Base-by-base conservation (phyloP, 2,329 filamentous ascomycete species). In the Paracamarosporium sp. region DNA sequence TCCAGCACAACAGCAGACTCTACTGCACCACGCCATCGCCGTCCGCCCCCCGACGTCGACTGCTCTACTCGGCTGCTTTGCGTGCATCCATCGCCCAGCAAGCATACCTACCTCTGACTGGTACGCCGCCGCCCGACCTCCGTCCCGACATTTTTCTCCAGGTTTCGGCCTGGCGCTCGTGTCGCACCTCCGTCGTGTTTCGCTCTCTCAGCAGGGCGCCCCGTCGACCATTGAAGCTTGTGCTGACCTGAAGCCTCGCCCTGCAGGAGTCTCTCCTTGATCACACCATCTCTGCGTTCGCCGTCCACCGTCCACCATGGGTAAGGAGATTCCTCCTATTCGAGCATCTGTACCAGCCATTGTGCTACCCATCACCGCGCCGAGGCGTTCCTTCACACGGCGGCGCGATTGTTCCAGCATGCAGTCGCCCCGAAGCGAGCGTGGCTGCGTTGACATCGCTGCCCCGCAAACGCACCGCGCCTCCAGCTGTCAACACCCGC, bases 21-120 rank as follows among this genome's bases (percentile, higher is more conserved):
- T 63, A 59, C 60, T 57, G 44, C 59, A 65, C 66, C 65, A 65
- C 69, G 62, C 66, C 64, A 64, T 69, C 61, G 61, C 61, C 67
- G 62, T 64, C 63, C 61, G 56, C 59, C 33, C 36, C 44, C 54
- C 57, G 54, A 31, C 61, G 48, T 53, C 70, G 62, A 58, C 51
- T 64, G 35, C 68, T 64, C 64, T 59, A 62, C 60, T 63, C 64
- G 66, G 69, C 71, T 71, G 68, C 69, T 69, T 65, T 63, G 67
- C 71, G 70, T 70, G 67, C 64, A 66, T 68, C 65, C 61, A 66
- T 71, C 70, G 63, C 69, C 67, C 70, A 67, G 54, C 56, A 57
- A 74, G 71, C 71, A 75, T 72, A 63, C 59, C 67, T 72, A 71
- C 62, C 61, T 64, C 69, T 70, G 63, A 68, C 71, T 73, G 75